Base-by-base conservation (phyloP, 2,329 filamentous ascomycete genomes). In the Ophiobolus disseminans region DNA sequence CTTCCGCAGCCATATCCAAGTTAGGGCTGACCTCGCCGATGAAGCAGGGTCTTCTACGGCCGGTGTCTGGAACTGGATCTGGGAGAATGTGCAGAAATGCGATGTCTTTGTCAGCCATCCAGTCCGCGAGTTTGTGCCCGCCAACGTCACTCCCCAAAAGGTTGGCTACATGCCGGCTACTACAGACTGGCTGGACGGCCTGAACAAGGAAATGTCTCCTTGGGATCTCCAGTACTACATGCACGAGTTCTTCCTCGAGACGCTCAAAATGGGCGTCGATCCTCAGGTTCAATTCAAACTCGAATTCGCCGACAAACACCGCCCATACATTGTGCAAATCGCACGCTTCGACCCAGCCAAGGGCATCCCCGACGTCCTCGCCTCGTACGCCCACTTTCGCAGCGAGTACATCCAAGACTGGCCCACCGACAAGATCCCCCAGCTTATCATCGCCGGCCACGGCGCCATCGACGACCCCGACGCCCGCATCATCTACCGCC, bases 51-150 rank as follows among this genome's bases (percentile, higher is more conserved):
- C 84, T 2, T 86, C 89, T 0, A 88, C 91, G 58, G 82, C 82
- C 4, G 86, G 90, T 53, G 84, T 88, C 10, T 94, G 90, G 89
- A 76, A 82, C 22, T 91, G 86, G 75, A 75, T 94, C 7, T 93
- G 88, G 88, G 76, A 83, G 39, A 83, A 84, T 53, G 88, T 91
- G 61, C 80, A 87, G 63, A 73, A 81, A 1, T 85, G 87, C 8
- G 89, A 94, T 70, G 76, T 91, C 68, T 94, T 92, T 73, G 87
- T 94, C 72, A 90, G 87, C 61, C 90, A 94, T 60, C 90, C 90
- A 0, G 88, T 94, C 43, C 84, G 83, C 32, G 78, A 81, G 19
- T 94, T 93, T 58, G 88, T 94, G 8, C 90, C 90, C 2, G 74
- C 78, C 22, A 85, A 78, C 47, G 87, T 94, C 4, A 83, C 86